Conservation (phyloP, 2,329 filamentous ascomycete genomes). For the Ophiosphaerella korrae region DNA sequence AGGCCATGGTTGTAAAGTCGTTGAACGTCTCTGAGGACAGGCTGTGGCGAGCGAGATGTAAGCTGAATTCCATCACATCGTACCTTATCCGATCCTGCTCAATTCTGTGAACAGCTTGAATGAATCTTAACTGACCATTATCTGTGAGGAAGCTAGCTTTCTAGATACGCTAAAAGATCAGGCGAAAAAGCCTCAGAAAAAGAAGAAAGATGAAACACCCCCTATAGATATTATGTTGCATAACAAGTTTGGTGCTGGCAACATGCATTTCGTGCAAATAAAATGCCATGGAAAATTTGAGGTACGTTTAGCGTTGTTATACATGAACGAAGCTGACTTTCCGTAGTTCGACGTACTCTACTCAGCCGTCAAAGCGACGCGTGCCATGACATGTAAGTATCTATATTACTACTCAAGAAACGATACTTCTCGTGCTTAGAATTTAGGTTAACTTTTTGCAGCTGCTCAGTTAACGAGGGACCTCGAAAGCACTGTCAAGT, state of each 20-base stretch:
- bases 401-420: background rate
- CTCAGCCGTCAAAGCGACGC: slow-evolving; percentile 72
- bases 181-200: slow-evolving; percentile 46
- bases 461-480: slow-evolving; percentile 68
- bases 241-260: slow-evolving; percentile 73
- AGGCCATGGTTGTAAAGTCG: slow-evolving; percentile 75
- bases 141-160: slow-evolving; percentile 60
- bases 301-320: slow-evolving; percentile 37
- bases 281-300: slow-evolving; percentile 84
- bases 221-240: slow-evolving; percentile 50
- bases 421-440: background rate
- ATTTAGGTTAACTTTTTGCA: slow-evolving; percentile 18
- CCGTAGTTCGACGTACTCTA: slow-evolving; percentile 84
- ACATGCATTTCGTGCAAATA: slow-evolving; percentile 86
- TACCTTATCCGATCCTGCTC: background rate
- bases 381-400: slow-evolving; percentile 56
- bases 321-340: slow-evolving; percentile 1
- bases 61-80: slow-evolving; percentile 17
- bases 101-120: background rate
- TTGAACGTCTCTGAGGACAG: slow-evolving; percentile 66
- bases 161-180: slow-evolving; percentile 64
- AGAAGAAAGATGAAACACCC: slow-evolving; percentile 11
- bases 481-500: slow-evolving; percentile 66
- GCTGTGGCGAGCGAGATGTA: slow-evolving; percentile 79
- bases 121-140: slow-evolving; percentile 16